Conservation (phyloP, 495 filamentous ascomycete genomes). For the Xylaria flabelliformis region DNA sequence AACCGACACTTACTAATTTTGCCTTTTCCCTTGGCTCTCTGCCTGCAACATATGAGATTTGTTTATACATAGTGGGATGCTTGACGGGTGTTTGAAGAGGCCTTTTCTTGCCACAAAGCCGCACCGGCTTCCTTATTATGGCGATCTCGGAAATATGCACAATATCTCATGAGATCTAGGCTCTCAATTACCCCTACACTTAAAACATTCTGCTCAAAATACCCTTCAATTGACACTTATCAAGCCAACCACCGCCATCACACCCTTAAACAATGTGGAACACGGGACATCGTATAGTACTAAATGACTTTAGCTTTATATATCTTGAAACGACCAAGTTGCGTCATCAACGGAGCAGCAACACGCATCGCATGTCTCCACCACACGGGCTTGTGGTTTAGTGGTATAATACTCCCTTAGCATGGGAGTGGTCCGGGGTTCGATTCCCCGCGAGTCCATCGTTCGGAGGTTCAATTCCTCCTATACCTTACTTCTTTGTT, state of each 20-base stretch:
- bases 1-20: background rate
- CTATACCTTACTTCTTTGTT: background rate
- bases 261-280: background rate
- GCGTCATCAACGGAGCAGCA: background rate
- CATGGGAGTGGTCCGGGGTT: constrained; percentile 63
- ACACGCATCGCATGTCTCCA: background rate
- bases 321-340: background rate
- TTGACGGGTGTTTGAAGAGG: background rate
- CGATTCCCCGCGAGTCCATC: constrained; percentile 61
- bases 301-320: background rate
- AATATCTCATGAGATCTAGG: background rate
- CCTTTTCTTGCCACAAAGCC: too few species aligned
- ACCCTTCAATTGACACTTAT: background rate
- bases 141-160: too few species aligned
- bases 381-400: constrained; percentile 30
- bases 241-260: background rate
- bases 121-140: too few species aligned
- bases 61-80: background rate
- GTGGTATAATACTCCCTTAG: constrained; percentile 34
- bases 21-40: background rate
- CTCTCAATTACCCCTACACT: background rate
- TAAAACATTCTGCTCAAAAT: background rate
- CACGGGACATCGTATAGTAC: background rate
- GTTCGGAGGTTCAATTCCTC: constrained; percentile 23
- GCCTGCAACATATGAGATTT: background rate